Evolutionary conservation across 345 rosid genomes (phyloP).

Genomic region (Brassica cretica): DNA sequence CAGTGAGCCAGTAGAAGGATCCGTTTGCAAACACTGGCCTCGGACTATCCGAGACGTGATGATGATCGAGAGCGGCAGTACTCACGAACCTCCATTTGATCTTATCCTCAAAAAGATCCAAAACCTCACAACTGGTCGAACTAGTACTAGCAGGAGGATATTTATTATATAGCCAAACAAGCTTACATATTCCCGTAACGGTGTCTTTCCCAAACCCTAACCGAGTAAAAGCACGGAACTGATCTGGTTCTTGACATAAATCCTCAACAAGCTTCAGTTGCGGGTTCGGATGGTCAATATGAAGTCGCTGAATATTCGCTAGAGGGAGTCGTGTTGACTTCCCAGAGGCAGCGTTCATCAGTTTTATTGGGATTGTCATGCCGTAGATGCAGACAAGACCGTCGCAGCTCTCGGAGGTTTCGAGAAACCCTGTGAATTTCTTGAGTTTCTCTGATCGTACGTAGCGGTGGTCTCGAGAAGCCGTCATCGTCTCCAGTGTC

Average conservation of each 20-base stretch:
- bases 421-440: not conserved
- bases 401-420: slow-evolving; percentile 1
- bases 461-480: not conserved
- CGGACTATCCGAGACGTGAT: not conserved
- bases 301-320: slow-evolving; percentile 3
- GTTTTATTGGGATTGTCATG: not conserved
- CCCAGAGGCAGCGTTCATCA: not conserved
- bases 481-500: not conserved
- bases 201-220: slow-evolving; percentile 11
- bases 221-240: not conserved
- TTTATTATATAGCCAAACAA: slow-evolving; percentile 11
- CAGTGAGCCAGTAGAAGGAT: slow-evolving; percentile 22
- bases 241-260: not conserved
- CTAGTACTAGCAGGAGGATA: not conserved
- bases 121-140: slow-evolving; percentile 10
- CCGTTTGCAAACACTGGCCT: slow-evolving; percentile 26
- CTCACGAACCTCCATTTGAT: slow-evolving; percentile 11
- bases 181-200: not conserved
- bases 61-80: slow-evolving; percentile 13
- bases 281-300: not conserved
- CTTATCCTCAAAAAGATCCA: not conserved
- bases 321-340: not conserved
- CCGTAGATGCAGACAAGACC: slow-evolving; percentile 17
- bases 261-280: not conserved
- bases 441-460: not conserved